Conservation (phyloP, 441 rosid species). For the Bocquillonia castaneifolia region DNA sequence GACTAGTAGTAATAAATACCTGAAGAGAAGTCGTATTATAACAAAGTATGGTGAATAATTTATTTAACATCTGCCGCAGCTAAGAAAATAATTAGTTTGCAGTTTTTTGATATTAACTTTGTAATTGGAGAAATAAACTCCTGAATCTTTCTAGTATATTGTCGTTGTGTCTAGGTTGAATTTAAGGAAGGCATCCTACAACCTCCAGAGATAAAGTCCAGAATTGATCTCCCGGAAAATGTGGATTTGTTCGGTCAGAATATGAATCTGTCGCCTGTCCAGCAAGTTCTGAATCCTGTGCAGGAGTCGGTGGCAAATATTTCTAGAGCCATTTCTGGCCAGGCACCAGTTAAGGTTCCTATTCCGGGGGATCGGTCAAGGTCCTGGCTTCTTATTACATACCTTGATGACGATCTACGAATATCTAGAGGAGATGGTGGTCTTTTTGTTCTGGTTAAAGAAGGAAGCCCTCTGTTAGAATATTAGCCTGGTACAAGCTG, state of each 20-base stretch:
- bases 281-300: slow-evolving; percentile 68
- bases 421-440: slow-evolving; percentile 98
- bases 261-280: slow-evolving; percentile 56
- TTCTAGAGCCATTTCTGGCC: slow-evolving; percentile 66
- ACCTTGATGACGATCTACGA: slow-evolving; percentile 77
- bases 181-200: slow-evolving; percentile 76
- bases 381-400: slow-evolving; percentile 87
- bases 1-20: too few relatives aligned
- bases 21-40: too few relatives aligned
- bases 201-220: slow-evolving; percentile 82
- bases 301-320: slow-evolving; percentile 68
- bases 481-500: slow-evolving; percentile 28
- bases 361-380: slow-evolving; percentile 60
- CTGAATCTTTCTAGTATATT: neutral
- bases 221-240: slow-evolving; percentile 60
- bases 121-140: neutral
- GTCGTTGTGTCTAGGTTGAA: slow-evolving; percentile 48
- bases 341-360: slow-evolving; percentile 74
- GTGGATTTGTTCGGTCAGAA: slow-evolving; percentile 70
- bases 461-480: slow-evolving; percentile 79
- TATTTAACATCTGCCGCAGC: neutral
- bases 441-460: slow-evolving; percentile 79
- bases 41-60: neutral
- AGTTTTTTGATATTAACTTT: neutral
- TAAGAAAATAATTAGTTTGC: neutral